Evolutionary conservation across 2,329 filamentous ascomycete species (phyloP).

Genomic region (Fusarium sp.): DNA sequence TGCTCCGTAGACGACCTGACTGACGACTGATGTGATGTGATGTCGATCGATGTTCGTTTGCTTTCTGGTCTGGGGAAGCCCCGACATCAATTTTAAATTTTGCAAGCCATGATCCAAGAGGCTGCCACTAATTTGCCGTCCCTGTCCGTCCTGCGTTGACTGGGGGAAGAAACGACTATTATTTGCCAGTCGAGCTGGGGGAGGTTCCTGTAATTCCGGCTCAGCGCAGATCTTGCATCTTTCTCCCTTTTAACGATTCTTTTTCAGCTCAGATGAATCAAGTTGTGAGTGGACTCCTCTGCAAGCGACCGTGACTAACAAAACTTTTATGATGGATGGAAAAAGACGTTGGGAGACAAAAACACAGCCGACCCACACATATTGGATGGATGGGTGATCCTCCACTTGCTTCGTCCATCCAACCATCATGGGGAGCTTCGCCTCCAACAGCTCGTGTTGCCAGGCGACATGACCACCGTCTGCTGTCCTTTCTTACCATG

Average conservation of each 20-base stretch:
- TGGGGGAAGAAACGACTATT: slow-evolving; percentile 17
- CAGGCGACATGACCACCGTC: slow-evolving; percentile 20
- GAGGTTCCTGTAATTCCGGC: slow-evolving; percentile 38
- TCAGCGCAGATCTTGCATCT: slow-evolving; percentile 33
- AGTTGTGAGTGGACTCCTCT: neutral
- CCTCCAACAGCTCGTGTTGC: slow-evolving; percentile 40
- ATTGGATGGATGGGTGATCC: slow-evolving; percentile 6
- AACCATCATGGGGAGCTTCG: slow-evolving; percentile 36
- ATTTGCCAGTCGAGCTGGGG: slow-evolving; percentile 3
- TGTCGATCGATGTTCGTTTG: slow-evolving; percentile 33
- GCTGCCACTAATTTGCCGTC: slow-evolving; percentile 40
- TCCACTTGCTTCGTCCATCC: slow-evolving; percentile 21
- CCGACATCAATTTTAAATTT: slow-evolving; percentile 45
- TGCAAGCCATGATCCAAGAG: slow-evolving; percentile 44
- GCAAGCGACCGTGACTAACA: neutral
- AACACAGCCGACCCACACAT: slow-evolving; percentile 15
- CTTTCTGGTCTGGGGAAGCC: slow-evolving; percentile 37
- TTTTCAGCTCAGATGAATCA: slow-evolving; percentile 7
- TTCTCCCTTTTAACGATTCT: slow-evolving; percentile 1
- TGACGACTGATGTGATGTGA: neutral
- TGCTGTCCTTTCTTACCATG: neutral
- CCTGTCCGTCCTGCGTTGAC: slow-evolving; percentile 31
- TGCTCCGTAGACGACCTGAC: too few species aligned
- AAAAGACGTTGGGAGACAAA: slow-evolving; percentile 23
- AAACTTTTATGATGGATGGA: slow-evolving; percentile 14